phyloP scores from a whole-genome alignment of 2,329 filamentous ascomycete species.

The Zymoseptoria passerinii region DNA sequence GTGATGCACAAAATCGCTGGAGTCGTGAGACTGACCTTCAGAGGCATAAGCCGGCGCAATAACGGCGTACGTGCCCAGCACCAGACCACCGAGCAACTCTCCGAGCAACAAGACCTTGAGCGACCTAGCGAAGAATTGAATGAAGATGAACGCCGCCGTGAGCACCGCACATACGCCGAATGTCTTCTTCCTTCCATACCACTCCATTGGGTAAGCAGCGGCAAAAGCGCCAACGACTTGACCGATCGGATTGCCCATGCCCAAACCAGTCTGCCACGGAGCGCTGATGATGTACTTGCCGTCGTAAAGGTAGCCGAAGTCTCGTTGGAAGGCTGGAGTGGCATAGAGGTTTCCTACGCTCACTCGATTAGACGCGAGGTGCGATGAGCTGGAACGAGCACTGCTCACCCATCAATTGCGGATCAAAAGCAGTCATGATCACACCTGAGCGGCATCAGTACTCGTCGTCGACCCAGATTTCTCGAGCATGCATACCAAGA shows the following conservation, averaged over 20 bases:
- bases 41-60: slow-evolving; percentile 40
- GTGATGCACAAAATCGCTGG: background rate
- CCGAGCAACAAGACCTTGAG: slow-evolving; percentile 50
- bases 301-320: slow-evolving; percentile 48
- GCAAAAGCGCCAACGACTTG: slow-evolving; percentile 49
- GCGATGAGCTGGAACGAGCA: background rate
- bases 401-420: slow-evolving; percentile 44
- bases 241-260: slow-evolving; percentile 49
- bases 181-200: slow-evolving; percentile 27
- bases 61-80: slow-evolving; percentile 54
- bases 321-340: slow-evolving; percentile 48
- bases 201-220: slow-evolving; percentile 29
- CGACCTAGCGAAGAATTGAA: slow-evolving; percentile 54
- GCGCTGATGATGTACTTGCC: slow-evolving; percentile 31
- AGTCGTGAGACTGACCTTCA: slow-evolving; percentile 6
- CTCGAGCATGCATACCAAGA: slow-evolving; percentile 33
- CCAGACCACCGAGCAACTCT: slow-evolving; percentile 53
- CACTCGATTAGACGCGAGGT: background rate
- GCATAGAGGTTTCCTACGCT: slow-evolving; percentile 49
- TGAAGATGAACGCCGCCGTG: slow-evolving; percentile 49
- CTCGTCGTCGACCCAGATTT: background rate
- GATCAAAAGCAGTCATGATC: slow-evolving; percentile 54
- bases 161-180: slow-evolving; percentile 25
- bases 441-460: slow-evolving; percentile 21
- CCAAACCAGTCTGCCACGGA: slow-evolving; percentile 33